Evolutionary conservation across 257 asterid genomes (phyloP), one percentile per base, ranked within the genome.

Genomic region (Solanum commersonii): DNA sequence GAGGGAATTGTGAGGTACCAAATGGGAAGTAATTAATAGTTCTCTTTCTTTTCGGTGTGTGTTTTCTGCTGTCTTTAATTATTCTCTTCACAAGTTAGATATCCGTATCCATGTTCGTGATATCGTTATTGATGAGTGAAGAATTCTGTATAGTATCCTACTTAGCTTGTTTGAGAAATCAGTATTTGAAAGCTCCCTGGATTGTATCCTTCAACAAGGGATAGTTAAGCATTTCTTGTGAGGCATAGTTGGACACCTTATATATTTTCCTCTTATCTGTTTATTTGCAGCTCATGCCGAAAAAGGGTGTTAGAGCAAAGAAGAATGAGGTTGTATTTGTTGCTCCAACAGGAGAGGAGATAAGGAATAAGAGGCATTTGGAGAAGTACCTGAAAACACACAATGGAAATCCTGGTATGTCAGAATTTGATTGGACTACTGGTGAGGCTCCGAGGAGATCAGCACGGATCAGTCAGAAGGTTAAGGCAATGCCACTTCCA

Each of bases 381-480:
- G 95, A 90, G 89, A 94, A 92, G 87, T 97, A 94, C 91, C 91
- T 97, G 40, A 97, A 96, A 85, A 79, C 94, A 0, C 96, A 95
- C 42, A 87, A 94, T 40, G 98, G 98, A 86, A 92, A 88, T 88
- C 98, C 98, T 16, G 87, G 94, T 10, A 33, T 89, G 5, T 91
- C 94, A 0, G 99, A 96, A 83, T 97, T 97, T 84, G 99, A 97
- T 87, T 97, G 99, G 99, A 92, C 95, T 82, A 93, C 98, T 2
- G 98, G 98, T 31, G 99, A 96, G 85, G 93, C 98, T 29, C 99
- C 97, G 10, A 92, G 99, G 82, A 93, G 99, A 84, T 97, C 99
- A 5, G 93, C 98, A 25, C 94, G 99, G 89, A 96, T 97, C 92
- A 93, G 94, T n/a, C 97, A 92, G 91, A 96, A 94, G 92, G 93